These are phyloP conservation scores for Chaetomiaceae sp. DNA, from an alignment of 2,329 filamentous ascomycete species.

Conservation along the genomic window DNA sequence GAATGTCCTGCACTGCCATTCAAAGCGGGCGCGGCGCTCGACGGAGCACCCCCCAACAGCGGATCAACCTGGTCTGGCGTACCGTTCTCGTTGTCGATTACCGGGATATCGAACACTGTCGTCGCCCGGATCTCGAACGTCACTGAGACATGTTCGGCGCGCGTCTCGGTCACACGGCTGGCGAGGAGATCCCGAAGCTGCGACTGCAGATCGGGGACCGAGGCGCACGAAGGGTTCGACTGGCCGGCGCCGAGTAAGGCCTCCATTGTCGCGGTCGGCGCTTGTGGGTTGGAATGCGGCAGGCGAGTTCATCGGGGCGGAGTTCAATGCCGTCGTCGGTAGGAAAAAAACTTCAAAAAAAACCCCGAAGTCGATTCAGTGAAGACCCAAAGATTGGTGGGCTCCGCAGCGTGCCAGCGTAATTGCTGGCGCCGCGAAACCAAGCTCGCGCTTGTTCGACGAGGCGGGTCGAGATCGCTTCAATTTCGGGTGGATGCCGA, in stretches of 20 bases:
- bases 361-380: not conserved
- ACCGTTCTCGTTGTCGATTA: constrained; percentile 34
- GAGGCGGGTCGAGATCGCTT: too few species aligned
- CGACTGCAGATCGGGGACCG: constrained; percentile 41
- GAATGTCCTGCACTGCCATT: constrained; percentile 22
- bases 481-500: too few species aligned
- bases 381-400: too few species aligned
- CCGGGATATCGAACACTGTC: constrained; percentile 37
- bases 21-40: constrained; percentile 12
- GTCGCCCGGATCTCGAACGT: constrained; percentile 42
- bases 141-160: constrained; percentile 43
- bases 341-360: not conserved
- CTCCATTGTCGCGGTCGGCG: constrained; percentile 25
- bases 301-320: not conserved
- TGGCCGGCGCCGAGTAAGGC: constrained; percentile 28
- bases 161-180: constrained; percentile 40
- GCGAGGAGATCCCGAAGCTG: constrained; percentile 38
- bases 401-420: too few species aligned
- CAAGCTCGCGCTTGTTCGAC: too few species aligned
- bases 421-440: too few species aligned
- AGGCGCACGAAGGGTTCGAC: constrained; percentile 30
- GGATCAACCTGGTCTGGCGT: constrained; percentile 30
- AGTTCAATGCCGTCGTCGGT: not conserved
- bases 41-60: constrained; percentile 27
- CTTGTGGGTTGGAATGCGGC: not conserved